phyloP scores from a whole-genome alignment of 208 protist genomes.

The Acanthamoeba healyi region DNA sequence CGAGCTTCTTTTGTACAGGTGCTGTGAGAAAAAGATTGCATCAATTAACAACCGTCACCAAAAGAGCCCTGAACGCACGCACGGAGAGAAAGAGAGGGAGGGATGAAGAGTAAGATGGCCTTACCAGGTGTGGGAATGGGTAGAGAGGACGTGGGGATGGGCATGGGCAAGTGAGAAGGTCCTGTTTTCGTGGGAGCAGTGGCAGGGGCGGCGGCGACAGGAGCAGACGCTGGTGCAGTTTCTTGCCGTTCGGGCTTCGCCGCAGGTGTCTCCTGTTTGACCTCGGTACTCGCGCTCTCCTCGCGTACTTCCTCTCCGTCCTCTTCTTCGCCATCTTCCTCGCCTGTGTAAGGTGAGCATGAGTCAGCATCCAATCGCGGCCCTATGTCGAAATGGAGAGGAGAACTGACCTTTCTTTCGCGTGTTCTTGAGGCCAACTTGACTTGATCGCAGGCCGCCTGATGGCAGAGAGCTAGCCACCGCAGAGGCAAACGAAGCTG shows the following conservation, averaged over 20 bases:
- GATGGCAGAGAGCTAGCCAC: constrained; percentile 27
- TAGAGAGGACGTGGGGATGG: background rate
- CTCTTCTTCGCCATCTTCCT: constrained; percentile 43
- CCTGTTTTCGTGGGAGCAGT: background rate
- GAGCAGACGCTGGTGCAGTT: too few species aligned
- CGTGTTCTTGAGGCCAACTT: constrained; percentile 37
- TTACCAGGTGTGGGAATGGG: background rate
- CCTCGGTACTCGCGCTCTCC: background rate
- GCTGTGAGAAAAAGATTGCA: too few species aligned
- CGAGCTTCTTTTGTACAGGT: background rate
- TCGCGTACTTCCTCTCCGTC: background rate
- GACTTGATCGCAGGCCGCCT: background rate
- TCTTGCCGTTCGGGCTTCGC: constrained; percentile 17
- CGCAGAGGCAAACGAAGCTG: constrained; percentile 28
- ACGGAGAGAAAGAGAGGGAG: background rate
- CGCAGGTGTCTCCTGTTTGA: background rate
- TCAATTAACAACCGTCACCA: too few species aligned
- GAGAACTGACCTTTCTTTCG: background rate
- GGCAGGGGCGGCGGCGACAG: too few species aligned
- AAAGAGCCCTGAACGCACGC: background rate
- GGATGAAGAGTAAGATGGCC: background rate
- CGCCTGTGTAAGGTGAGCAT: background rate
- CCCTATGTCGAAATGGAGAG: too few species aligned
- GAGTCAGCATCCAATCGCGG: background rate
- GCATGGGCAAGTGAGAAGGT: constrained; percentile 1